A percentile compares a stretch with the other conserved stretches of the same genome.
These are phyloP conservation scores for Trametes elegans DNA, from an alignment of 768 basidiomycete genomes.

Conservation along the genomic window DNA sequence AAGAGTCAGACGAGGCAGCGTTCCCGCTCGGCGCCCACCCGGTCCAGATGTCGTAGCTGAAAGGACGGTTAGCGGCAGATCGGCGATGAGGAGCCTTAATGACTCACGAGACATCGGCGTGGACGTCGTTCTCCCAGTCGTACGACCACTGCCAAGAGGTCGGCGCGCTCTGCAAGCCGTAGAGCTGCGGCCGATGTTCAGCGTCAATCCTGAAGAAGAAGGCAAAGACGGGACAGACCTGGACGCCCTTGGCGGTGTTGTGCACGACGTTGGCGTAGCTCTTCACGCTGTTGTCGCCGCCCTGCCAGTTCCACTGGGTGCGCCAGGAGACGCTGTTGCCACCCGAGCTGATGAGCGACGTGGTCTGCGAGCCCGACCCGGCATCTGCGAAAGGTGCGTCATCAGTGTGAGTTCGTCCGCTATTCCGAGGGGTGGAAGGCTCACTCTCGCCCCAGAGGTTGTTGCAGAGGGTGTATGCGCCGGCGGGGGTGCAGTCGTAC, in stretches of 20 bases:
- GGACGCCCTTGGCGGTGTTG: conserved; percentile 45
- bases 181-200: conserved; percentile 41
- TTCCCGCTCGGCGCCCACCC: background rate
- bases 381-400: no score
- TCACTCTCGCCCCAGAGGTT: conserved; percentile 56
- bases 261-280: conserved; percentile 54
- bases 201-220: no score
- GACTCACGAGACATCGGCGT: conserved; percentile 52
- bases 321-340: conserved; percentile 48
- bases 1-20: conserved; percentile 13
- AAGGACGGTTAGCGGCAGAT: no score
- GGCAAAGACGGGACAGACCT: conserved; percentile 21
- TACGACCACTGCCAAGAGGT: conserved; percentile 54
- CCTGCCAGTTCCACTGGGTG: conserved; percentile 54
- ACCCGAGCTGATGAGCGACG: conserved; percentile 41
- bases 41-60: conserved; percentile 43
- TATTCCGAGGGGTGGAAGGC: no score
- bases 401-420: no score
- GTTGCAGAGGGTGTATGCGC: conserved; percentile 51
- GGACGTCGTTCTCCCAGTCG: conserved; percentile 38
- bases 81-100: no score
- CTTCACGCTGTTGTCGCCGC: conserved; percentile 51
- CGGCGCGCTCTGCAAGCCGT: conserved; percentile 42
- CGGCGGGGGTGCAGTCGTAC: conserved; percentile 44
- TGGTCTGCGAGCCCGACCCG: conserved; percentile 49